These are phyloP conservation scores for Polyplosphaeria fusca DNA, from an alignment of 495 filamentous ascomycete genomes.

Conservation along the genomic window DNA sequence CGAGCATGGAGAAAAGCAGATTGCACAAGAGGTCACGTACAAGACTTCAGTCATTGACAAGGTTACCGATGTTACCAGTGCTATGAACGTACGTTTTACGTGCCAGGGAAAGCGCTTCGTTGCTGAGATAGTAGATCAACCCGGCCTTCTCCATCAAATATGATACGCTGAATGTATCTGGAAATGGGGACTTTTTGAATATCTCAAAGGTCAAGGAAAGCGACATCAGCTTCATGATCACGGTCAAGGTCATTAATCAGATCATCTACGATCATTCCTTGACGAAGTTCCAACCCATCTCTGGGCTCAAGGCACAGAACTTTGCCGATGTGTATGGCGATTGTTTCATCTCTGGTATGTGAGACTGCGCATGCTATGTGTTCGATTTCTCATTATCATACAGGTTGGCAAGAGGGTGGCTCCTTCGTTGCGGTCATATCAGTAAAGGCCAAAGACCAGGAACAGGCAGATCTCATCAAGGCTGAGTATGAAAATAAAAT, in stretches of 20 bases:
- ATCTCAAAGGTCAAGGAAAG: constrained; percentile 27
- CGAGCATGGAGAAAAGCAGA: too few relatives aligned
- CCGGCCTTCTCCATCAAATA: constrained; percentile 24
- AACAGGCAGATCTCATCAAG: too few relatives aligned
- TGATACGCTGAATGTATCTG: constrained; percentile 22
- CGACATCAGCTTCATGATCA: constrained; percentile 30
- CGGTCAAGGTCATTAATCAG: constrained; percentile 33
- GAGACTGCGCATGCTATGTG: too few relatives aligned
- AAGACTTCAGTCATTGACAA: too few relatives aligned
- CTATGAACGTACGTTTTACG: too few relatives aligned
- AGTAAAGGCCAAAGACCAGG: not conserved
- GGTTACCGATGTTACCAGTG: too few relatives aligned
- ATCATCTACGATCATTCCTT: constrained; percentile 5
- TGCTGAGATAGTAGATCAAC: too few relatives aligned
- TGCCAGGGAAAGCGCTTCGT: too few relatives aligned
- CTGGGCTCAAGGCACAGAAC: not conserved
- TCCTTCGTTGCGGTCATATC: not conserved
- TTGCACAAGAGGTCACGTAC: too few relatives aligned
- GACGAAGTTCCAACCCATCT: not conserved
- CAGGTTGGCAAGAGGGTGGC: constrained; percentile 18
- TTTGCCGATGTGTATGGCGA: not conserved
- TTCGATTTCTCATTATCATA: not conserved
- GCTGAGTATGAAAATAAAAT: too few relatives aligned
- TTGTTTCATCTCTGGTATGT: not conserved
- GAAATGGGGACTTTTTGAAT: constrained; percentile 13